Conservation (phyloP, 441 rosid genomes). For the Theobroma grandiflorum region DNA sequence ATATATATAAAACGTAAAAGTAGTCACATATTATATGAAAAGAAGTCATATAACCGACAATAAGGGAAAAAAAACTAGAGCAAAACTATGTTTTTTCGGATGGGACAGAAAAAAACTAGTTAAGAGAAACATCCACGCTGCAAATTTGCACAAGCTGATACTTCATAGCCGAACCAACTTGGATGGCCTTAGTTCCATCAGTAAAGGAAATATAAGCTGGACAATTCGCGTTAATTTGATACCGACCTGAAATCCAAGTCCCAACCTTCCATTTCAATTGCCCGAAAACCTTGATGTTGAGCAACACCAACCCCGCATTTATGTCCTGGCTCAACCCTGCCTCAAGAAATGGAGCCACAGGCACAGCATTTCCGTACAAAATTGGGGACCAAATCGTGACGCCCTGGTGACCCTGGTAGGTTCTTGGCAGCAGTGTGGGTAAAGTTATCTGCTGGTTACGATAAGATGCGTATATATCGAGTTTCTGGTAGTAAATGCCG, state of each 20-base stretch:
- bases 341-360: slow-evolving; percentile 54
- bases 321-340: slow-evolving; percentile 58
- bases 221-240: slow-evolving; percentile 61
- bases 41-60: background rate
- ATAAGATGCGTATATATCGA: slow-evolving; percentile 64
- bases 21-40: background rate
- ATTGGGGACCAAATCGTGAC: slow-evolving; percentile 72
- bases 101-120: background rate
- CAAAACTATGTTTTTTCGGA: background rate
- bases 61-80: background rate
- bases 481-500: slow-evolving; percentile 69
- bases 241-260: slow-evolving; percentile 64
- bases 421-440: slow-evolving; percentile 52
- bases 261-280: slow-evolving; percentile 79
- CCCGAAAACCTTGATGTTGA: slow-evolving; percentile 67
- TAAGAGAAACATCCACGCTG: slow-evolving; percentile 53
- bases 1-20: background rate
- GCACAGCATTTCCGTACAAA: slow-evolving; percentile 54
- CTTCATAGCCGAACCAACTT: slow-evolving; percentile 48
- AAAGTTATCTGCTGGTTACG: slow-evolving; percentile 75
- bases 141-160: slow-evolving; percentile 60
- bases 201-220: slow-evolving; percentile 57
- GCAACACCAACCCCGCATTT: slow-evolving; percentile 56
- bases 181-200: slow-evolving; percentile 31
- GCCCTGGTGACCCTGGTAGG: slow-evolving; percentile 77